Conservation (phyloP, 306 rosid species). For the Castanopsis chinensis region DNA sequence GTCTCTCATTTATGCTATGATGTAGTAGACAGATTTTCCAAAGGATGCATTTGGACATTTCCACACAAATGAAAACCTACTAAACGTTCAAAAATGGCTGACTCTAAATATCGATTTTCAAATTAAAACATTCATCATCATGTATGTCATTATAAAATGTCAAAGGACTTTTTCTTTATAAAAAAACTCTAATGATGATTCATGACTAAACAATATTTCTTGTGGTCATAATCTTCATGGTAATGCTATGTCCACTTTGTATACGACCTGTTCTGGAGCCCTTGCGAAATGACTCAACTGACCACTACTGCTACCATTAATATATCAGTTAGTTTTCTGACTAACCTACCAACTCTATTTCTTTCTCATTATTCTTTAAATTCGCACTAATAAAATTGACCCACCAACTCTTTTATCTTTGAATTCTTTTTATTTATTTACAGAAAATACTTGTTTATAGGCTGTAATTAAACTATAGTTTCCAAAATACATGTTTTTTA, state of each 20-base stretch:
- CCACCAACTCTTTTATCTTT: too few species aligned
- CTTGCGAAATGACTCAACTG: not conserved
- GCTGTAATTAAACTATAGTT: too few species aligned
- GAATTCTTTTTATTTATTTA: not conserved
- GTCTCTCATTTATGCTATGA: constrained; percentile 22
- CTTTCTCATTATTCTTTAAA: not conserved
- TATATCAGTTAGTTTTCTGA: not conserved
- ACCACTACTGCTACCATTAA: not conserved
- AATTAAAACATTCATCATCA: not conserved
- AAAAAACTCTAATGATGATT: not conserved
- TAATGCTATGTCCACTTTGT: not conserved
- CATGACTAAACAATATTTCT: not conserved
- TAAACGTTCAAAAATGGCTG: not conserved
- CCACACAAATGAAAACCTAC: not conserved
- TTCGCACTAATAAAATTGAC: not conserved
- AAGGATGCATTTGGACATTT: not conserved
- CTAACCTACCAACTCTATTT: not conserved
- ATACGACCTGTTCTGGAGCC: not conserved
- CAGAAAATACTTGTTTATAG: too few species aligned
- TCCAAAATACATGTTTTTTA: too few species aligned
- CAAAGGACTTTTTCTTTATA: not conserved
- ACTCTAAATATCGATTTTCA: not conserved
- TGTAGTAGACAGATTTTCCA: constrained; percentile 11
- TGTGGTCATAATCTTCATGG: not conserved
- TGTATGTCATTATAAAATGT: not conserved